A percentile compares a stretch with the other conserved stretches of the same genome.
Evolutionary conservation across 192 early-diverging fungal species (phyloP).

Genomic region (Coemansia sp.): DNA sequence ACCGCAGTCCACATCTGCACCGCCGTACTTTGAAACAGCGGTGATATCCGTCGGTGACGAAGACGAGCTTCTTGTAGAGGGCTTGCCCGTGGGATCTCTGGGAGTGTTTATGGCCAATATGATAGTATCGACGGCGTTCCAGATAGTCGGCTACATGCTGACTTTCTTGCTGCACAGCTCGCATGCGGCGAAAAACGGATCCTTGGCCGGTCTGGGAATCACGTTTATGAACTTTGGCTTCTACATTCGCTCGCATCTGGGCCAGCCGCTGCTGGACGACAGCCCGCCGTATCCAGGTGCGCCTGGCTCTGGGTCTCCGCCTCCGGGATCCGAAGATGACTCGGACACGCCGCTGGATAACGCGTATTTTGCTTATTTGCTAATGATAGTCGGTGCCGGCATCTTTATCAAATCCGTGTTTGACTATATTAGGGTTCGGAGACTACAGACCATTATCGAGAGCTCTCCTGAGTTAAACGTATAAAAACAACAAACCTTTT

Average conservation of each 20-base stretch:
- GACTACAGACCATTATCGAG: constrained; percentile 69
- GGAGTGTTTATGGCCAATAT: constrained; percentile 80
- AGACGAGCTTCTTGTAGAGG: constrained; percentile 87
- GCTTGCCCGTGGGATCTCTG: constrained; percentile 82
- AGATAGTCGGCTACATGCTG: constrained; percentile 86
- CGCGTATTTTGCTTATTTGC: constrained; percentile 68
- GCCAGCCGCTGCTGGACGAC: constrained; percentile 24
- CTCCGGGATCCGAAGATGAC: constrained; percentile 20
- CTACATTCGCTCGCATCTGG: constrained; percentile 64
- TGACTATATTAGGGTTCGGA: constrained; percentile 71
- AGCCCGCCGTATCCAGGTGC: neutral
- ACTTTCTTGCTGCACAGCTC: constrained; percentile 87
- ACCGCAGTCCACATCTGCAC: constrained; percentile 60
- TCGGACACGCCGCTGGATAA: constrained; percentile 57
- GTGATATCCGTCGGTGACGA: constrained; percentile 73
- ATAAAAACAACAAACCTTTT: constrained; percentile 21
- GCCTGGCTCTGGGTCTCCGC: neutral
- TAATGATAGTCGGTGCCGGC: constrained; percentile 73
- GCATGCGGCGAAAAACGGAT: constrained; percentile 83
- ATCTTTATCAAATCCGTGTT: constrained; percentile 71
- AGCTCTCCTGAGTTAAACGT: constrained; percentile 57
- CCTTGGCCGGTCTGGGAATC: constrained; percentile 77
- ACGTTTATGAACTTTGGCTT: constrained; percentile 78
- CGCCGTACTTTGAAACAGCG: constrained; percentile 79
- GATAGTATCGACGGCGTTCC: constrained; percentile 75